Percentiles rank a stretch among this genome's conserved stretches.
These are phyloP conservation scores for Leishmania mexicana DNA, from an alignment of 208 protist species.

Conservation along the genomic window DNA sequence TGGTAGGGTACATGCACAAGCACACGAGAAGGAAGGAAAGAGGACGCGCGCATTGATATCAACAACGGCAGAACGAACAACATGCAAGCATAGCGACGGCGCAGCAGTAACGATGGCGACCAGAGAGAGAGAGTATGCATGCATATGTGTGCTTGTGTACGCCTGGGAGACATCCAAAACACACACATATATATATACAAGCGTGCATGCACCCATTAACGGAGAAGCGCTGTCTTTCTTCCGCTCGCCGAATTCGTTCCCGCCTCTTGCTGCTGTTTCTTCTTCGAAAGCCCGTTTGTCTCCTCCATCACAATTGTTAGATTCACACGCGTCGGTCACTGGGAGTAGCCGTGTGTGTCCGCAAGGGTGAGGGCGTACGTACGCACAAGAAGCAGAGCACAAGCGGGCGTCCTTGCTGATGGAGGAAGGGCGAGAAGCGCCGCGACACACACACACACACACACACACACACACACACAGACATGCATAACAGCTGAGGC, in stretches of 20 bases:
- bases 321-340: background rate
- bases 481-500: background rate
- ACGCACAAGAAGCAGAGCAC: background rate
- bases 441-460: background rate
- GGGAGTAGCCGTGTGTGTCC: background rate
- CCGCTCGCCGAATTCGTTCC: background rate
- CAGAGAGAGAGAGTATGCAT: background rate
- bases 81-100: background rate
- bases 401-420: background rate
- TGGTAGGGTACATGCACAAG: background rate
- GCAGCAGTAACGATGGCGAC: background rate
- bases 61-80: background rate
- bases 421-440: background rate
- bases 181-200: no score
- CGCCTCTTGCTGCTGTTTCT: background rate
- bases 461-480: conserved; percentile 2
- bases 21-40: background rate
- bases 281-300: background rate
- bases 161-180: no score
- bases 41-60: background rate
- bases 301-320: no score
- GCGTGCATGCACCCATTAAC: background rate
- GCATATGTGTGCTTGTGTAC: no score
- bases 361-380: background rate
- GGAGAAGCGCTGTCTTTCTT: background rate